These are phyloP conservation scores for Balamuthia mandrillaris DNA, from an alignment of 208 protist genomes.

Conservation along the genomic window DNA sequence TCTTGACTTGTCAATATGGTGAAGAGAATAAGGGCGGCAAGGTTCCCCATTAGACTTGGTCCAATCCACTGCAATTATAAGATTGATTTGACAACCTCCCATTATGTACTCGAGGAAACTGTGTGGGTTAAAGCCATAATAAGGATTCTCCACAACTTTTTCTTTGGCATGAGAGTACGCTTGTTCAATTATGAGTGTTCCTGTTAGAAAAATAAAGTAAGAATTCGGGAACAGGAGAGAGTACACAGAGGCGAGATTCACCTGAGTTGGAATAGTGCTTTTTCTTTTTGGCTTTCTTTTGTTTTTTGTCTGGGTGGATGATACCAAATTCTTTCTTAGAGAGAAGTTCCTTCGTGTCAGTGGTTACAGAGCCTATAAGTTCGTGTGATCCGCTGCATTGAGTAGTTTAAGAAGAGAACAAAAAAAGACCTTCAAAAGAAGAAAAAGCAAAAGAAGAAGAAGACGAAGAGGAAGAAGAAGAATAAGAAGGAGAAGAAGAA, in stretches of 20 bases:
- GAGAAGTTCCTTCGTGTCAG: conserved; percentile 11
- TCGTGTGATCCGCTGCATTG: conserved; percentile 10
- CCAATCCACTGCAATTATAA: conserved; percentile 35
- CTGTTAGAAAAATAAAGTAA: background rate
- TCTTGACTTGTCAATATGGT: conserved; percentile 39
- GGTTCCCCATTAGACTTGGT: conserved; percentile 53
- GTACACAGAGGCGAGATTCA: background rate
- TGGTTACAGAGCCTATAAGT: conserved; percentile 8
- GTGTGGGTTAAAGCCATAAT: conserved; percentile 12
- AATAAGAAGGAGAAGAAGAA: too few species aligned
- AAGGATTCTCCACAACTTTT: background rate
- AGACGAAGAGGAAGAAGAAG: background rate
- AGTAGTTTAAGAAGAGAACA: too few species aligned
- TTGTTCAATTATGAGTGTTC: background rate
- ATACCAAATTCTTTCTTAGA: background rate
- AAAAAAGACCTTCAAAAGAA: background rate
- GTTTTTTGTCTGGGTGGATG: conserved; percentile 18
- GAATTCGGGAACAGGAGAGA: background rate
- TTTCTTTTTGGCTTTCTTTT: conserved; percentile 35
- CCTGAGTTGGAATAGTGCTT: conserved; percentile 11
- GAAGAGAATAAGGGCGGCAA: conserved; percentile 41
- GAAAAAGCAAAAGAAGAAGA: background rate
- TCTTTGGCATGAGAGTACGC: background rate
- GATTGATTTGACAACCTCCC: conserved; percentile 45
- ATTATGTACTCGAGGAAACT: conserved; percentile 57